Base-by-base conservation (phyloP, 208 protist genomes). In the Acanthamoeba triangularis region DNA sequence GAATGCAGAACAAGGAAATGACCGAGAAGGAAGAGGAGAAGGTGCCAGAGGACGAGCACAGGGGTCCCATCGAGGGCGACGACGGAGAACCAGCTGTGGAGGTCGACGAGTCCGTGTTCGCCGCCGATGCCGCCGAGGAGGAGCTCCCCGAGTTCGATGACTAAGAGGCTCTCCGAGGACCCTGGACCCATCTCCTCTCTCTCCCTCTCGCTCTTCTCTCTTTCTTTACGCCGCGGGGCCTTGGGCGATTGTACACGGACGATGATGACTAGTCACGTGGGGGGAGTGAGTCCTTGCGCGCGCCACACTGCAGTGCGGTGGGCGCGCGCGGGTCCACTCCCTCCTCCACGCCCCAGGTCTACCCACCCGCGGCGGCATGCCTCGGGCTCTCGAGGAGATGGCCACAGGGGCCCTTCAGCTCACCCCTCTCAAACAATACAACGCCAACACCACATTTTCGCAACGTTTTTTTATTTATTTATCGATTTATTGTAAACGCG, bases 81-180 rank as follows among this genome's bases (percentile, higher is more conserved):
- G 91, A 94, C 33, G 91, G 52, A 69, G 91, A 84, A 47, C 52
- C 67, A 69, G 59, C 47, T 61, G 91, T 94, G 25, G 72, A 94
- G 49, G 91, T 94, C 52, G 91, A 94, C 69, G 91, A 78, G 49
- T 80, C 91, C 72, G 72, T 85, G 25, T 94, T 94, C 47, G 54
- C 69, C 37, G 91, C 72, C 23, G 91, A 85, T n/a, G 90, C n/a
- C 30, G 90, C n/a, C 59, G 90, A 82, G 41, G 67, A 87, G 37
- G 72, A 80, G 33, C 54, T 87, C 41, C 78, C 78, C 47, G 78
- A 87, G 78, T 87, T 87, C 41, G 74, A 82, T 52, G 18, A 82
- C 7, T 41, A 52, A 23, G n/a, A n/a, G 10, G 18, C 18, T 35
- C 33, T n/a, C 33, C 63, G 49, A 54, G 49, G 14, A 54, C 13